These are phyloP conservation scores for Rhizopus microsporus DNA, from an alignment of 371 early-diverging fungal genomes.

Conservation along the genomic window DNA sequence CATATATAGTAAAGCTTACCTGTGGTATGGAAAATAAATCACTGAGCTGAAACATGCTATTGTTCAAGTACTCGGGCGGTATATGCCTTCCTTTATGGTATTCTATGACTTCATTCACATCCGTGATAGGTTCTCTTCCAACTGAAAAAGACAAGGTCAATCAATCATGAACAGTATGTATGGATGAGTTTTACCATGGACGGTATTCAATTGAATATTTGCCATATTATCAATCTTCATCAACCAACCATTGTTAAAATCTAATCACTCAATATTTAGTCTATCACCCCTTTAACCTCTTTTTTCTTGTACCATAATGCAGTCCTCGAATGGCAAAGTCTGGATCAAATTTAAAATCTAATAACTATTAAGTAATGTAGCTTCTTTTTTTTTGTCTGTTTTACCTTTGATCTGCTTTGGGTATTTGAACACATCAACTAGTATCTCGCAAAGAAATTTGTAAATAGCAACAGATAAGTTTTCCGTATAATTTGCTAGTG, in stretches of 20 bases:
- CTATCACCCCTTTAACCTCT: background rate
- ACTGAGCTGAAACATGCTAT: conserved; percentile 62
- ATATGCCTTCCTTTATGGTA: conserved; percentile 64
- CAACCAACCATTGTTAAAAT: conserved; percentile 64
- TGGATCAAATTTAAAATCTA: conserved; percentile 58
- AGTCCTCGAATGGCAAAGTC: conserved; percentile 67
- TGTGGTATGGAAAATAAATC: conserved; percentile 68
- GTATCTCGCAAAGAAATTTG: conserved; percentile 53
- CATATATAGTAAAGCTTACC: conserved; percentile 14
- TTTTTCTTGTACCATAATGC: conserved; percentile 50
- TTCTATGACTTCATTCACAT: conserved; percentile 50
- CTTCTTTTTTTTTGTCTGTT: too few species aligned
- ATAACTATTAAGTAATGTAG: background rate
- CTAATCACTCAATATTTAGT: conserved; percentile 18
- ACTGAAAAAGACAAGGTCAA: conserved; percentile 16
- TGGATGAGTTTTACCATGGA: conserved; percentile 41
- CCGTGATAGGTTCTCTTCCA: conserved; percentile 54
- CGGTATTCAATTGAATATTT: conserved; percentile 65
- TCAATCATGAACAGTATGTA: background rate
- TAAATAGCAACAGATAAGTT: conserved; percentile 60
- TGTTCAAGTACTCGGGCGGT: conserved; percentile 52
- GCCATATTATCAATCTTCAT: conserved; percentile 70
- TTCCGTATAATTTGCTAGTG: conserved; percentile 62
- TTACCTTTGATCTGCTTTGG: conserved; percentile 50
- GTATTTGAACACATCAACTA: conserved; percentile 58